Percentiles rank a stretch among this genome's conserved stretches.
Conservation (phyloP, 345 rosid genomes). For the Aurinia saxatilis region DNA sequence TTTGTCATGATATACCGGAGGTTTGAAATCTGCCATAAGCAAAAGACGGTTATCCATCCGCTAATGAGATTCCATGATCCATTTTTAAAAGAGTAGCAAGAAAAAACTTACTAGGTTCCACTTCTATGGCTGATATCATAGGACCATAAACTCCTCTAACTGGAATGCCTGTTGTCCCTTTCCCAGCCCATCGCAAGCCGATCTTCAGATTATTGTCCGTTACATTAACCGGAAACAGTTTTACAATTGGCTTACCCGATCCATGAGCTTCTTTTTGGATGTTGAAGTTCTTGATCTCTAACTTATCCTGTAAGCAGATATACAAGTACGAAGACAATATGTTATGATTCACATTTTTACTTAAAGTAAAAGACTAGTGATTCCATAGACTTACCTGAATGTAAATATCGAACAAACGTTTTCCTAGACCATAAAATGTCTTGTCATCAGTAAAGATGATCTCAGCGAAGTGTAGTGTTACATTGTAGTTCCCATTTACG, state of each 20-base stretch:
- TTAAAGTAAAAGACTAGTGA: neutral
- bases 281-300: conserved; percentile 52
- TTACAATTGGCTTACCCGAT: conserved; percentile 37
- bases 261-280: conserved; percentile 59
- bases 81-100: neutral
- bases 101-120: conserved; percentile 44
- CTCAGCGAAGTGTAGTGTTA: conserved; percentile 85
- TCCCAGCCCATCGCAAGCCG: conserved; percentile 68
- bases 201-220: conserved; percentile 50
- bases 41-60: neutral
- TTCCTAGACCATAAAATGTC: conserved; percentile 52
- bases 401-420: conserved; percentile 69
- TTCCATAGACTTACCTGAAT: conserved; percentile 46
- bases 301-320: conserved; percentile 34
- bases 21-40: conserved; percentile 48
- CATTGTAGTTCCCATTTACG: conserved; percentile 62
- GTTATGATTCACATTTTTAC: neutral
- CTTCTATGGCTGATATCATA: conserved; percentile 69
- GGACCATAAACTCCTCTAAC: conserved; percentile 67
- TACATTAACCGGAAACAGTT: conserved; percentile 25
- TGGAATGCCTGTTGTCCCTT: conserved; percentile 71
- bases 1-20: conserved; percentile 36
- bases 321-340: neutral
- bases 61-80: neutral
- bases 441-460: conserved; percentile 50